phyloP scores from a whole-genome alignment of 2,329 filamentous ascomycete species.

The Ophiostoma quercus region DNA sequence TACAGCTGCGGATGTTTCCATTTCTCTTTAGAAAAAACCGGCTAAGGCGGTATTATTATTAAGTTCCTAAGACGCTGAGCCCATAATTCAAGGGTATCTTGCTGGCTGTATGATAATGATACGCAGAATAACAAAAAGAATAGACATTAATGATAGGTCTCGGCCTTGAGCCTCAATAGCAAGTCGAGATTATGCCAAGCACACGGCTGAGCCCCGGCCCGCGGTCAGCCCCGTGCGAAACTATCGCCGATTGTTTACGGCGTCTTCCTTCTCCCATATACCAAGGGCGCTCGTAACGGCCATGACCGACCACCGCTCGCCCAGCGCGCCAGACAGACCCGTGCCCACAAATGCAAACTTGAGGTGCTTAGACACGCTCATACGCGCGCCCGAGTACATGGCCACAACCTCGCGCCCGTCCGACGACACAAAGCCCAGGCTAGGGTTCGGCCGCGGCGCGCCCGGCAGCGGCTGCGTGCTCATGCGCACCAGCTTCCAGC shows the following conservation, averaged over 20 bases:
- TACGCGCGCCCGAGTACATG: slow-evolving; percentile 35
- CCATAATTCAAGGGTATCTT: neutral
- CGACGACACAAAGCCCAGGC: slow-evolving; percentile 29
- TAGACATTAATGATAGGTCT: neutral
- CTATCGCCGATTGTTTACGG: slow-evolving; percentile 18
- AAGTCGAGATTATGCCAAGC: neutral
- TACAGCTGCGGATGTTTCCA: no score
- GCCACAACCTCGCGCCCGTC: slow-evolving; percentile 43
- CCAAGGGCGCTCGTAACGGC: slow-evolving; percentile 38
- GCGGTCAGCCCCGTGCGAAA: neutral
- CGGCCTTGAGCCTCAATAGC: neutral
- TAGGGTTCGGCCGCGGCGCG: slow-evolving; percentile 24
- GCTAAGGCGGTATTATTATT: neutral
- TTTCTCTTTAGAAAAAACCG: neutral
- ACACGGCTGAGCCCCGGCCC: neutral
- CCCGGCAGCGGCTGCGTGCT: slow-evolving; percentile 22
- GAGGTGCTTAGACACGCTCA: slow-evolving; percentile 35
- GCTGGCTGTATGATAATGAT: neutral
- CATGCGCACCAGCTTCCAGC: slow-evolving; percentile 42
- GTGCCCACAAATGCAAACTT: slow-evolving; percentile 40
- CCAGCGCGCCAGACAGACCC: slow-evolving; percentile 38
- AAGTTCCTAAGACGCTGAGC: neutral
- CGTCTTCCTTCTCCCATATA: slow-evolving; percentile 31
- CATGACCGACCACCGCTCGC: slow-evolving; percentile 42
- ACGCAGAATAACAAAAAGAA: slow-evolving; percentile 1